These are phyloP conservation scores for Globisporangium cederbergense DNA, from an alignment of 352 stramenopile genomes.

Conservation along the genomic window DNA sequence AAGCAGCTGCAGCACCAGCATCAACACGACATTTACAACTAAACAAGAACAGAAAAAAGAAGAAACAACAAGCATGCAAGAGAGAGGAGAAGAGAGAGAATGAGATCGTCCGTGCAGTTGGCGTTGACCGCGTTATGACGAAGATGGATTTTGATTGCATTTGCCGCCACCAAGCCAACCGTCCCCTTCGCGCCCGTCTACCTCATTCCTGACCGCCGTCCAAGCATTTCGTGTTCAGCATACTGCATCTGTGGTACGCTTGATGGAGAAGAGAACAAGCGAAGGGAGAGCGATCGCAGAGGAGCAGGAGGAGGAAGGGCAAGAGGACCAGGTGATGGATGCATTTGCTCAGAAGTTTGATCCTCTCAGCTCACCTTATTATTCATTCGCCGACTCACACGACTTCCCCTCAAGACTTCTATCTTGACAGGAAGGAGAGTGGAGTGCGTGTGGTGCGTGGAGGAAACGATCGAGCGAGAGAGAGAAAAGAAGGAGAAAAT, in stretches of 20 bases:
- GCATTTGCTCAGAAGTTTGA: background rate
- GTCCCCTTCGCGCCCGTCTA: background rate
- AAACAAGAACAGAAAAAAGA: constrained; percentile 3
- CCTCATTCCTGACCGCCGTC: background rate
- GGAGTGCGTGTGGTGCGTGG: background rate
- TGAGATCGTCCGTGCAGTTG: constrained; percentile 12
- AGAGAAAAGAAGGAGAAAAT: background rate
- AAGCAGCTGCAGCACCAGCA: constrained; percentile 19
- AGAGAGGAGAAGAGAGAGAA: constrained; percentile 2
- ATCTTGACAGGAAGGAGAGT: background rate
- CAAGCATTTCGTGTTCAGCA: background rate
- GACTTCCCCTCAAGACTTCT: background rate
- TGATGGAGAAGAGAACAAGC: background rate
- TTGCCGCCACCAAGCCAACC: background rate
- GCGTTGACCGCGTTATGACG: constrained; percentile 1
- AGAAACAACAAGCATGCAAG: constrained; percentile 8
- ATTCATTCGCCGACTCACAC: background rate
- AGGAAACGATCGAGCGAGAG: background rate
- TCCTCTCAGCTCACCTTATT: background rate
- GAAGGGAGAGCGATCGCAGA: background rate
- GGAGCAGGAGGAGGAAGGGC: background rate
- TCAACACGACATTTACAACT: background rate
- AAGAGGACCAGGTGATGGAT: background rate
- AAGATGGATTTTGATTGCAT: constrained; percentile 14
- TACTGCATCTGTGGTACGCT: background rate